phyloP scores from a whole-genome alignment of 2,329 filamentous ascomycete genomes.

The Alternaria alternata region DNA sequence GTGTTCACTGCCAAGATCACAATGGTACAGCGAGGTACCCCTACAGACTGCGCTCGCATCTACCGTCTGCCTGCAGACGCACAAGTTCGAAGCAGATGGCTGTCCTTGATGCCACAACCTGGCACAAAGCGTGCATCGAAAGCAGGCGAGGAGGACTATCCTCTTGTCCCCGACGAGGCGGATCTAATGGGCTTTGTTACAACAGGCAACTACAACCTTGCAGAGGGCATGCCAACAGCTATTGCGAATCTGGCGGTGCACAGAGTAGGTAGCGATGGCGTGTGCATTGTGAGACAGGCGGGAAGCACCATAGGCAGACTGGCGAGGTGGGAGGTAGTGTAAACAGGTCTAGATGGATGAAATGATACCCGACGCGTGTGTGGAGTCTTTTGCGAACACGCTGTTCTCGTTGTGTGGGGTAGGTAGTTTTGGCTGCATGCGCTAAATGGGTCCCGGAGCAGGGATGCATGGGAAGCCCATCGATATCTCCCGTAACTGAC shows the following conservation, averaged over 20 bases:
- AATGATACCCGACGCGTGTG: not conserved
- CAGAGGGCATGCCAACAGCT: constrained; percentile 76
- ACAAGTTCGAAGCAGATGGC: constrained; percentile 74
- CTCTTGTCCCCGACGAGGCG: constrained; percentile 73
- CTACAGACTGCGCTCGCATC: constrained; percentile 76
- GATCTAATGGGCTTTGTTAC: constrained; percentile 93
- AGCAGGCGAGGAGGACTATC: constrained; percentile 58
- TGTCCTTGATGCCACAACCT: constrained; percentile 63
- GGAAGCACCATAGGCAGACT: constrained; percentile 82
- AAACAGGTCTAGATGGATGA: constrained; percentile 4
- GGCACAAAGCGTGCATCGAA: constrained; percentile 20
- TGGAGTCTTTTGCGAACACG: constrained; percentile 3
- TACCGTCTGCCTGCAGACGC: constrained; percentile 77
- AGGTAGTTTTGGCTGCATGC: constrained; percentile 18
- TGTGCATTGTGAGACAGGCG: constrained; percentile 83
- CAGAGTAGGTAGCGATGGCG: constrained; percentile 60
- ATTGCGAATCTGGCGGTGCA: constrained; percentile 74
- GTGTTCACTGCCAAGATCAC: constrained; percentile 72
- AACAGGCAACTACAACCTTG: constrained; percentile 81
- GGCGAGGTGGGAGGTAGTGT: constrained; percentile 77
- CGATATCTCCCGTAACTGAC: constrained; percentile 30
- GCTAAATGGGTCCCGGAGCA: constrained; percentile 25
- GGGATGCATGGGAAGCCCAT: constrained; percentile 22
- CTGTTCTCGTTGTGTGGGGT: constrained; percentile 19
- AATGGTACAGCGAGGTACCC: constrained; percentile 74